Evolutionary conservation across 2,329 filamentous ascomycete genomes (phyloP), one percentile per base, ranked within the genome.

Genomic region (Plectosphaerella plurivora): DNA sequence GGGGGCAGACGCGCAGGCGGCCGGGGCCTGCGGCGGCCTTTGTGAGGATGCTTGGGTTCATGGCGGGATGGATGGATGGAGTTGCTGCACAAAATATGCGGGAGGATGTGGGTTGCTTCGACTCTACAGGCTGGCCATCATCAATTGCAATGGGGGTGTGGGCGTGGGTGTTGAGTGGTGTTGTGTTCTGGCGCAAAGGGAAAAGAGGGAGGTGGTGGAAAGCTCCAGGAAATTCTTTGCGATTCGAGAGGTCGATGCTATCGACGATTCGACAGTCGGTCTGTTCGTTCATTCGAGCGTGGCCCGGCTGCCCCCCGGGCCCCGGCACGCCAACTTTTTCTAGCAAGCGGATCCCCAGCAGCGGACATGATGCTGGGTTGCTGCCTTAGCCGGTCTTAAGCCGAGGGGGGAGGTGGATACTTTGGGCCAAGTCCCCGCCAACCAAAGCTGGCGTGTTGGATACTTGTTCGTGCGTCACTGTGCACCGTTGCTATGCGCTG

Each of bases 31-130:
- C 69, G 47, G 37, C 47, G 36, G 73, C 71, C 66, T 76, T 79
- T 55, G 69, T 69, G 54, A 78, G 59, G 57, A 77, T 61, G 61
- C 65, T 73, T 41, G 75, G 68, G 62, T 77, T 79, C 77, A 79
- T 79, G 44, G 58, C 69, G 62, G 55, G 62, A 41, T 12, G 18
- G n/a, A n/a, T n/a, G n/a, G n/a, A n/a, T n/a, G n/a, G n/a, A n/a
- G 8, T 33, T 33, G 28, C 28, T 33, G 28, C 28, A 33, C 28
- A 10, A 33, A 12, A 33, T 33, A 33, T 33, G 28, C 28, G 28
- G 25, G 28, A 10, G 28, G 28, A 12, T 8, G 8, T 33, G 28
- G 28, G 8, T 33, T 33, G 28, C 28, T 33, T 33, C 28, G 28
- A 33, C 9, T 33, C 28, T 33, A 33, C 28, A 33, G 28, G 28